Evolutionary conservation across 2,329 filamentous ascomycete species (phyloP).

Genomic region (Trichoderma asperellum): DNA sequence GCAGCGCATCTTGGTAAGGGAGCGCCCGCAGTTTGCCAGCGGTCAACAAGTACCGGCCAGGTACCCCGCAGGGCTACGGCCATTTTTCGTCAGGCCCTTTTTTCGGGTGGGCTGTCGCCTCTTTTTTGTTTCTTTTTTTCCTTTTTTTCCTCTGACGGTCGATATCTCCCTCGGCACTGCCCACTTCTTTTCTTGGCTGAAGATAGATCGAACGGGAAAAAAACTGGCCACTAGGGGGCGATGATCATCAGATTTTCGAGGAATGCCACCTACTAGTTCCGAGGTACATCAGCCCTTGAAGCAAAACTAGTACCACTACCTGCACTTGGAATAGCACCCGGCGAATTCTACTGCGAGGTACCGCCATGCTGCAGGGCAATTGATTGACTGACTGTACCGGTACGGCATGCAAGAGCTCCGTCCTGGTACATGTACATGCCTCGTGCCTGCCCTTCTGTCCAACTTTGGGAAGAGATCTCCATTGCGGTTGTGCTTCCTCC

Average conservation of each 20-base stretch:
- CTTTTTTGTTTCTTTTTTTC: not conserved
- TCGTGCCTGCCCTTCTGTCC: slow-evolving; percentile 4
- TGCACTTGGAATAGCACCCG: not conserved
- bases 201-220: slow-evolving; percentile 2
- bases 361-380: slow-evolving; percentile 8
- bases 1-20: not conserved
- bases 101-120: not conserved
- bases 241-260: slow-evolving; percentile 14
- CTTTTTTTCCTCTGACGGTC: not conserved
- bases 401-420: slow-evolving; percentile 11
- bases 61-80: slow-evolving; percentile 18
- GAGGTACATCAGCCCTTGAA: not conserved
- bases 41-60: slow-evolving; percentile 17
- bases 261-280: not conserved
- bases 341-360: slow-evolving; percentile 11
- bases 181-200: not conserved
- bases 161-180: not conserved
- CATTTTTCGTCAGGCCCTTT: not conserved
- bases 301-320: not conserved
- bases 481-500: slow-evolving; percentile 20
- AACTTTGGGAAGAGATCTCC: slow-evolving; percentile 25
- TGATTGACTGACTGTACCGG: not conserved
- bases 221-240: not conserved
- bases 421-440: not conserved
- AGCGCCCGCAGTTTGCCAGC: slow-evolving; percentile 3